These are phyloP conservation scores for Fraxinus xanthoxyloides DNA, from an alignment of 305 asterid species.

Conservation along the genomic window DNA sequence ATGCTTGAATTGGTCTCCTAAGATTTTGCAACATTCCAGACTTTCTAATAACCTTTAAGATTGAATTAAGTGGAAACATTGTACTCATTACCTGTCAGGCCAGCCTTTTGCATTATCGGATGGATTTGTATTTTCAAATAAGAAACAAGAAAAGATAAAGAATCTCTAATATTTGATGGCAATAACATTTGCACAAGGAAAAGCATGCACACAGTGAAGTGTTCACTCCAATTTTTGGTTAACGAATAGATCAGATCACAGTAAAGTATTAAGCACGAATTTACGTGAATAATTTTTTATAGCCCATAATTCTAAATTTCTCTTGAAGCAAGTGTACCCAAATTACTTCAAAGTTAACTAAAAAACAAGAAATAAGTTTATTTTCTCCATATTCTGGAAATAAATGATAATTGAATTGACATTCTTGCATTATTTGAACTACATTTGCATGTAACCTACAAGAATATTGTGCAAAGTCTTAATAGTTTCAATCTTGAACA, in stretches of 20 bases:
- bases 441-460: not conserved
- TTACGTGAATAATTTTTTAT: not conserved
- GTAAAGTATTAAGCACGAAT: not conserved
- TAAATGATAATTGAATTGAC: not conserved
- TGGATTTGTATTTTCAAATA: not conserved
- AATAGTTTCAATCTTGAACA: constrained; percentile 10
- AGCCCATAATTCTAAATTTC: not conserved
- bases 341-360: not conserved
- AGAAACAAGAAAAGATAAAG: not conserved
- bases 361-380: not conserved
- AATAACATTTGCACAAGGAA: not conserved
- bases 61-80: not conserved
- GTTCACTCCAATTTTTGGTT: not conserved
- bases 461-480: not conserved
- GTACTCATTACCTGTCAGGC: not conserved
- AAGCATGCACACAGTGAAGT: not conserved
- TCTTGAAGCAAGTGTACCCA: not conserved
- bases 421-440: not conserved
- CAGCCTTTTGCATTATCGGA: not conserved
- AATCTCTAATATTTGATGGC: not conserved
- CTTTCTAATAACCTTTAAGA: not conserved
- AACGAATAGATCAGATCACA: not conserved
- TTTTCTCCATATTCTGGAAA: not conserved
- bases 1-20: not conserved
- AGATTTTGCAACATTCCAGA: not conserved